A percentile compares a stretch with the other conserved stretches of the same genome.
Evolutionary conservation across 345 rosid species (phyloP).

Genomic region (Eucalyptus tenuipes): DNA sequence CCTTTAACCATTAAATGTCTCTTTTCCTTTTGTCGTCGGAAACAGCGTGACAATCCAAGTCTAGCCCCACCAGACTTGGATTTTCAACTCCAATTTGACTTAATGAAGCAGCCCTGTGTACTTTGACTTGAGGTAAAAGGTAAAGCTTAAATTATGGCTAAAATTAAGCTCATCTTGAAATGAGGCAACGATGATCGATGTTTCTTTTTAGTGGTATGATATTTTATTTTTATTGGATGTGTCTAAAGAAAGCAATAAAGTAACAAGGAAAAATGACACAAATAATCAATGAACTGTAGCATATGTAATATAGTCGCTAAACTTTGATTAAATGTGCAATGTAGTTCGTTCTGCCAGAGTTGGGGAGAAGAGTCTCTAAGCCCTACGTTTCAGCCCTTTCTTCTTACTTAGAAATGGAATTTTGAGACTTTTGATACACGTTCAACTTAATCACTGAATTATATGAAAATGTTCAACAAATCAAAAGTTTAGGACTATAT

Average conservation of each 20-base stretch:
- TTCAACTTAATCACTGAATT: rapidly evolving
- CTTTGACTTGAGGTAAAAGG: not conserved
- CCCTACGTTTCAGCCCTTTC: too few relatives aligned
- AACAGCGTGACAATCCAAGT: not conserved
- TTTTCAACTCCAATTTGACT: not conserved
- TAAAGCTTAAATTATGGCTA: not conserved
- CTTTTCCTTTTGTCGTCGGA: not conserved
- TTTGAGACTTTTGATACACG: rapidly evolving
- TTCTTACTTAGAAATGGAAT: too few relatives aligned
- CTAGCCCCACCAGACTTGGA: not conserved
- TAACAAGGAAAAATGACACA: too few relatives aligned
- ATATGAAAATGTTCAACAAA: too few relatives aligned
- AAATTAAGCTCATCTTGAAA: not conserved
- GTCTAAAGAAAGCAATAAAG: not conserved
- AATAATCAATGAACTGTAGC: rapidly evolving
- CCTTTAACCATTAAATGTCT: not conserved
- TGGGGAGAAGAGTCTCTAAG: too few relatives aligned
- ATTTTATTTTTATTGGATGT: not conserved
- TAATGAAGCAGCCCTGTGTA: not conserved
- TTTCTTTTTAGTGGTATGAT: not conserved
- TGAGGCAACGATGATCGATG: not conserved
- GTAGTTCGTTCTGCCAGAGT: too few relatives aligned
- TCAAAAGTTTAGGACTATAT: too few relatives aligned
- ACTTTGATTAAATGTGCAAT: too few relatives aligned
- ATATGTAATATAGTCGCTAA: rapidly evolving